Evolutionary conservation across 768 basidiomycete genomes (phyloP).

Genomic region (Cantharellus cinnabarinus): DNA sequence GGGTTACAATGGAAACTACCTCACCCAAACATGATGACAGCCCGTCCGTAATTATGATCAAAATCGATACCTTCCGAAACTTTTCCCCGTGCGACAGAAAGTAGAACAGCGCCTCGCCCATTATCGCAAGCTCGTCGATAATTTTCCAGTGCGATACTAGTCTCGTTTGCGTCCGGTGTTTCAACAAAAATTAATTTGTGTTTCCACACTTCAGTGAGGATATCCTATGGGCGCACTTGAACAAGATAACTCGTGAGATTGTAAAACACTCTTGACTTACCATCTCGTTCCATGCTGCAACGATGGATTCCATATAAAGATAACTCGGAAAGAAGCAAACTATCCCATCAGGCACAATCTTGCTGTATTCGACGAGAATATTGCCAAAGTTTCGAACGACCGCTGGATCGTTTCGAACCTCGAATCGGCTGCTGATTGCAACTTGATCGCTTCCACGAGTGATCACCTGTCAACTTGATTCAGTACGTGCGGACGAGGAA

Average conservation of each 20-base stretch:
- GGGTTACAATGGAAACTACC: slow-evolving; percentile 14
- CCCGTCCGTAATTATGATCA: slow-evolving; percentile 96
- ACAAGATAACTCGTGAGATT: not conserved
- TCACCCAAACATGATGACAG: slow-evolving; percentile 99
- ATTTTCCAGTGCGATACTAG: slow-evolving; percentile 92
- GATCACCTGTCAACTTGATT: slow-evolving; percentile 43
- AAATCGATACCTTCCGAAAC: slow-evolving; percentile 99
- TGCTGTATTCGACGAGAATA: slow-evolving; percentile 94
- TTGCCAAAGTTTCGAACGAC: slow-evolving; percentile 98
- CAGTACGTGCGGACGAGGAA: not conserved
- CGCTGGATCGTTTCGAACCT: slow-evolving; percentile 96
- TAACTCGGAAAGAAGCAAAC: slow-evolving; percentile 99
- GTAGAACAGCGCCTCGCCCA: slow-evolving; percentile 84
- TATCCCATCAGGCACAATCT: slow-evolving; percentile 93
- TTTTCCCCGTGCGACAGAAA: slow-evolving; percentile 96
- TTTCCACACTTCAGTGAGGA: slow-evolving; percentile 98
- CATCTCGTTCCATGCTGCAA: slow-evolving; percentile 99
- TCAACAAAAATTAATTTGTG: slow-evolving; percentile 98
- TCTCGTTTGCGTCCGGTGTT: slow-evolving; percentile 97
- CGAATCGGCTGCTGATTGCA: slow-evolving; percentile 93
- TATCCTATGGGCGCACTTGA: slow-evolving; percentile 38
- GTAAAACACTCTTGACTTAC: slow-evolving; percentile 25
- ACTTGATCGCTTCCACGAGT: slow-evolving; percentile 97
- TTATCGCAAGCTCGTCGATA: slow-evolving; percentile 97
- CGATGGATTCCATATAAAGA: slow-evolving; percentile 99